Evolutionary conservation across 2,329 filamentous ascomycete species (phyloP), one percentile per base, ranked within the genome.

Genomic region (Fusarium sp.): DNA sequence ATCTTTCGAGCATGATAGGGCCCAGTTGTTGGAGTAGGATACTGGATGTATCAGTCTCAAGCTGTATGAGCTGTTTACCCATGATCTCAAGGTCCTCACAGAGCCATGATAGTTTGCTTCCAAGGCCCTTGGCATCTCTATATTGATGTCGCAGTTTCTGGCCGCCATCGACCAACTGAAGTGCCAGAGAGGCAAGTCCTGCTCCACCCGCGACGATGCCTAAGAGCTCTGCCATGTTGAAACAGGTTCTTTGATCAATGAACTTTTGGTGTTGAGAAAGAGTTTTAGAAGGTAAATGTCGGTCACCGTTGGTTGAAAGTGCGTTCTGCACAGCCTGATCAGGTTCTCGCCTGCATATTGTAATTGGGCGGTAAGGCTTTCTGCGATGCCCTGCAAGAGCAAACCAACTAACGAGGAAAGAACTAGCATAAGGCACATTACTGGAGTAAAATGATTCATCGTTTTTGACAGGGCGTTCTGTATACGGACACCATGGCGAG

Each of bases 121-220:
- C 49, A 0, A 67, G 8, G 2, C 44, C 29, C 7, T 10, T 41
- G 11, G 5, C 7, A 6, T 54, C 37, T 20, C 54, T 53, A 3
- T 52, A 48, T 3, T 55, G 59, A 8, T 60, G 28, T 9, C 54
- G 35, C 11, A 67, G 28, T 28, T 18, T 56, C 33, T 67, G 44
- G 24, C 46, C 41, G 9, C 50, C 53, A 11, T 67, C 58, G 3
- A 52, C 20, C 7, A 64, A 33, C 16, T 67, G 41, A 5, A 67
- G 24, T 20, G 66, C 48, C 8, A 67, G 37, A 7, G 66, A 69
- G 2, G 28, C 37, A 23, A 64, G 55, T 16, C 66, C 63, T 6
- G 55, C 63, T 15, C 63, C 63, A 5, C 66, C 54, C 0, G 66
- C 63, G 29, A 60, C 29, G 21, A 64, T n/a, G 1, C 44, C 55